Percentiles rank a stretch among this genome's conserved stretches.
phyloP scores from a whole-genome alignment of 352 stramenopile genomes.

The Phytophthora macrochlamydospora region DNA sequence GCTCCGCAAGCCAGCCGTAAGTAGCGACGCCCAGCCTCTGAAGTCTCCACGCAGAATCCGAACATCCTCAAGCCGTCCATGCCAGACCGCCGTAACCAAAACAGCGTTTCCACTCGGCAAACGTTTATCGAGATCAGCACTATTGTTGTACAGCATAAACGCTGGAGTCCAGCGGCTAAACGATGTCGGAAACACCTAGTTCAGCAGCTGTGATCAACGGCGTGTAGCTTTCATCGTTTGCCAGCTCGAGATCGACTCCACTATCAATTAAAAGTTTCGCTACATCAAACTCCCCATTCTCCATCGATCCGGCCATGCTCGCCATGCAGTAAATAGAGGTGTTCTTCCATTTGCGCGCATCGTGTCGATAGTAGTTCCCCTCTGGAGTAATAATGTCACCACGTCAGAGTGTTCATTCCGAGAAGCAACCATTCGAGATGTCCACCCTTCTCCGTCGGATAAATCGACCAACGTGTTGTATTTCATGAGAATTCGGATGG shows the following conservation, averaged over 20 bases:
- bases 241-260: background rate
- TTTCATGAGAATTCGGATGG: background rate
- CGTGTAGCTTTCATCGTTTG: background rate
- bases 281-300: too few species aligned
- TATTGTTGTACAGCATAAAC: background rate
- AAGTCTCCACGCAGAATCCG: too few species aligned
- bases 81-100: too few species aligned
- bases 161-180: background rate
- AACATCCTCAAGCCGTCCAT: too few species aligned
- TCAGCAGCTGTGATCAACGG: background rate
- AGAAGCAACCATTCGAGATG: background rate
- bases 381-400: background rate
- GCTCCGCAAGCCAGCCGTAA: too few species aligned
- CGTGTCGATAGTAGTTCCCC: background rate
- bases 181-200: background rate
- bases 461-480: background rate
- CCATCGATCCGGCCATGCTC: conserved; percentile 1
- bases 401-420: background rate
- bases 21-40: too few species aligned
- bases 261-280: background rate
- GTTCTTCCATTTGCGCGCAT: background rate
- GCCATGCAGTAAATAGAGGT: conserved; percentile 6
- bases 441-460: background rate
- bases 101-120: background rate
- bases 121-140: background rate